Conservation (phyloP, 371 early-diverging fungal species). For the Syncephalastrum racemosum region DNA sequence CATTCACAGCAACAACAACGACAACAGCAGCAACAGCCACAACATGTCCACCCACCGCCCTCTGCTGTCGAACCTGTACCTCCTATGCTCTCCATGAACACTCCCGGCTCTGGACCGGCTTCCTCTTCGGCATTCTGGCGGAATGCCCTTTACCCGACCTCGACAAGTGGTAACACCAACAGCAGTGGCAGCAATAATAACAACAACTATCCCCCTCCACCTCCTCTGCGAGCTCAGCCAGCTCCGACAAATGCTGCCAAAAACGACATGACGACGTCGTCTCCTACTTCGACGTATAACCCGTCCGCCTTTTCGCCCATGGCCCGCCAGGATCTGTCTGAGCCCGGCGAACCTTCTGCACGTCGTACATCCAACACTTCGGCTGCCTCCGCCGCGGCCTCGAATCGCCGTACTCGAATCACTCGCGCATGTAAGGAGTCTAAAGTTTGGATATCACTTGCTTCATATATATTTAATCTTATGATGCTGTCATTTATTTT, state of each 20-base stretch:
- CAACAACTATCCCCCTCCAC: constrained; percentile 1
- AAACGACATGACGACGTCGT: too few relatives aligned
- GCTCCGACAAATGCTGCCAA: not conserved
- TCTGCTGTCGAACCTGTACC: not conserved
- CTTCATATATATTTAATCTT: not conserved
- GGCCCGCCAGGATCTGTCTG: too few relatives aligned
- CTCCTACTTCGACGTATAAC: too few relatives aligned
- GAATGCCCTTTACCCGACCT: not conserved
- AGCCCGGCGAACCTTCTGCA: too few relatives aligned
- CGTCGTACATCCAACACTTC: not conserved
- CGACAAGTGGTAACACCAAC: not conserved
- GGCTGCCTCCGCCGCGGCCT: not conserved
- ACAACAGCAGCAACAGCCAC: not conserved
- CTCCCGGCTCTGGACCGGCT: too few relatives aligned
- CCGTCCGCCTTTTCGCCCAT: too few relatives aligned
- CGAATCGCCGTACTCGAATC: constrained; percentile 26
- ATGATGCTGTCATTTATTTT: not conserved
- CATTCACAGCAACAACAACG: not conserved
- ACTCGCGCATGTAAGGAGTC: constrained; percentile 39
- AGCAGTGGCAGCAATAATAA: not conserved
- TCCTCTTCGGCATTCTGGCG: too few relatives aligned
- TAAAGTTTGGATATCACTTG: not conserved
- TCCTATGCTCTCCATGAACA: too few relatives aligned
- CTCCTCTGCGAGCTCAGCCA: not conserved
- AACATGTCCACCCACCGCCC: not conserved